Percentiles rank a stretch among this genome's conserved stretches.
Evolutionary conservation across 2,329 filamentous ascomycete genomes (phyloP).

Genomic region (Lecanicillium sp.): DNA sequence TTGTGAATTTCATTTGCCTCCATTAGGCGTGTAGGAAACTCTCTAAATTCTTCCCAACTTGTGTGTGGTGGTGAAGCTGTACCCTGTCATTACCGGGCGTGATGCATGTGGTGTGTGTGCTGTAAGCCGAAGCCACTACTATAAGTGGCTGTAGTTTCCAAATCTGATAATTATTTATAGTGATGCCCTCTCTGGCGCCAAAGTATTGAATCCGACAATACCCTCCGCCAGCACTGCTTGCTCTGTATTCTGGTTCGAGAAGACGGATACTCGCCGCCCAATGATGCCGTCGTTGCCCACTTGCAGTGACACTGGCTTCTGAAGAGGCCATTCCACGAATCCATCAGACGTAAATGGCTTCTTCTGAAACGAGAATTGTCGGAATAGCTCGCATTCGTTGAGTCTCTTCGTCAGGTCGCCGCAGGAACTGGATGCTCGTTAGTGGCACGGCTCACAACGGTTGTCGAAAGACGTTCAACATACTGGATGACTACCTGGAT

Average conservation of each 20-base stretch:
- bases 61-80: no score
- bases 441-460: slow-evolving; percentile 2
- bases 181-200: slow-evolving; percentile 1
- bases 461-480: slow-evolving; percentile 11
- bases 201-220: slow-evolving; percentile 39
- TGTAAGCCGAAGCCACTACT: slow-evolving; percentile 11
- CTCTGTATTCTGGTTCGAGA: no score
- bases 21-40: no score
- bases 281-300: slow-evolving; percentile 40
- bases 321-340: slow-evolving; percentile 26
- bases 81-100: no score
- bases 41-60: no score
- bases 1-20: no score
- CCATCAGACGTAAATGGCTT: background rate
- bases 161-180: slow-evolving; percentile 3
- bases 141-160: no score
- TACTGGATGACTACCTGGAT: slow-evolving; percentile 37
- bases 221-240: slow-evolving; percentile 34
- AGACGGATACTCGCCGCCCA: slow-evolving; percentile 36
- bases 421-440: slow-evolving; percentile 22
- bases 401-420: slow-evolving; percentile 33
- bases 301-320: slow-evolving; percentile 31
- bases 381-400: slow-evolving; percentile 33
- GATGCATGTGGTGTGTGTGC: no score
- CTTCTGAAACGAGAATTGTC: slow-evolving; percentile 17